Evolutionary conservation across 1,284 basidiomycete species (phyloP), one percentile per base, ranked within the genome.

Genomic region (Leccinum huronense): DNA sequence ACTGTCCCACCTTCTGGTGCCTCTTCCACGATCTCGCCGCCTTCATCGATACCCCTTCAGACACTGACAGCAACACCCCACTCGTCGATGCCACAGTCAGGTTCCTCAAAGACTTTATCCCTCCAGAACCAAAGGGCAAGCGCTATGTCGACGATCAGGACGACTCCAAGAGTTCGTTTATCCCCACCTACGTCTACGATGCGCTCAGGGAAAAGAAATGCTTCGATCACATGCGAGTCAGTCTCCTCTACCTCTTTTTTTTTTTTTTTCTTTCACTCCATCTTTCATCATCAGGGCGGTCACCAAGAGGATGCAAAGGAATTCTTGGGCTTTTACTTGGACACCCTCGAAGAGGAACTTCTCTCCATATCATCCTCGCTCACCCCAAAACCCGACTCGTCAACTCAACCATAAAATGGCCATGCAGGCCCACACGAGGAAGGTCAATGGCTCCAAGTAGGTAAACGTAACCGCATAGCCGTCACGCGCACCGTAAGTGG

Each of bases 251-350:
- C 23, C 33, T n/a, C 5, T 3, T 8, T 27, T 23, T 23, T 23
- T 23, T 23, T 23, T 23, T 23, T 51, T 9, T 40, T 40, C 31
- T 5, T 60, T 58, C 8, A 45, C 55, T 51, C 19, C 19, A 63
- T 40, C 10, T 56, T 34, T 65, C 66, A 11, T 42, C 8, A n/a
- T 11, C 19, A 95, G 84, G 87, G 93, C 38, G 96, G 96, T 0
- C 93, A 95, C 68, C 97, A 99, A 80, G 97, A 99, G 78, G 97
- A 99, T 67, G 97, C 97, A 1, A 95, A 99, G 77, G 97, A 99
- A 78, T 99, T 98, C 78, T 83, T 98, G n/a, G 96, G 97, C 9
- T 97, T 98, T 80, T 96, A 95, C 80, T 82, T 98, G 55, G 95
- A 98, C 75, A 94, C 95, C 0, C 81, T 99, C 3, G 95, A 98